Conservation (phyloP, 2,329 filamentous ascomycete species). For the Apiospora koreana region DNA sequence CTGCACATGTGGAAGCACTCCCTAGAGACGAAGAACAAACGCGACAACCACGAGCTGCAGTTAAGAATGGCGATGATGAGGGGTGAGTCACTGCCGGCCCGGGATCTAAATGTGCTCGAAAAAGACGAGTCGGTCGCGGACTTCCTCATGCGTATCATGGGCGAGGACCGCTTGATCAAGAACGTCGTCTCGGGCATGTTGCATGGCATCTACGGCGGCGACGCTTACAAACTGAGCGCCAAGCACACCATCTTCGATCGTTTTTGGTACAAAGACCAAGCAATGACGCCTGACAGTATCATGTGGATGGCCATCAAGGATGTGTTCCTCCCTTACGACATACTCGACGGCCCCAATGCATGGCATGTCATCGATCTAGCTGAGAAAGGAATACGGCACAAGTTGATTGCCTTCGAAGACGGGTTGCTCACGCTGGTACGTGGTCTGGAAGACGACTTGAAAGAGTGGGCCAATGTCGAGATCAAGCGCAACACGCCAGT, state of each 20-base stretch:
- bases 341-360: constrained; percentile 23
- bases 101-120: constrained; percentile 29
- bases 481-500: constrained; percentile 55
- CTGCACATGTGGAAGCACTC: constrained; percentile 10
- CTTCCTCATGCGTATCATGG: constrained; percentile 59
- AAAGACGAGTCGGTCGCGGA: constrained; percentile 72
- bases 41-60: background rate
- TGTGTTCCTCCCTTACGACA: constrained; percentile 22
- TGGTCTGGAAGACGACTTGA: constrained; percentile 53
- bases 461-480: constrained; percentile 57
- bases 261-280: constrained; percentile 43
- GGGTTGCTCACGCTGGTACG: constrained; percentile 66
- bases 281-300: background rate
- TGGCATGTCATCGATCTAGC: constrained; percentile 29
- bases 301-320: constrained; percentile 24
- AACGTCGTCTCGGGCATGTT: constrained; percentile 75
- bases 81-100: constrained; percentile 12
- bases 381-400: constrained; percentile 28
- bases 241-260: constrained; percentile 60
- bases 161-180: constrained; percentile 57
- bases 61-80: background rate
- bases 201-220: constrained; percentile 92
- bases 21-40: background rate
- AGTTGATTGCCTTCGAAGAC: constrained; percentile 49
- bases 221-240: constrained; percentile 78